Evolutionary conservation across 305 asterid genomes (phyloP).

Genomic region (Fraxinus dipetala): DNA sequence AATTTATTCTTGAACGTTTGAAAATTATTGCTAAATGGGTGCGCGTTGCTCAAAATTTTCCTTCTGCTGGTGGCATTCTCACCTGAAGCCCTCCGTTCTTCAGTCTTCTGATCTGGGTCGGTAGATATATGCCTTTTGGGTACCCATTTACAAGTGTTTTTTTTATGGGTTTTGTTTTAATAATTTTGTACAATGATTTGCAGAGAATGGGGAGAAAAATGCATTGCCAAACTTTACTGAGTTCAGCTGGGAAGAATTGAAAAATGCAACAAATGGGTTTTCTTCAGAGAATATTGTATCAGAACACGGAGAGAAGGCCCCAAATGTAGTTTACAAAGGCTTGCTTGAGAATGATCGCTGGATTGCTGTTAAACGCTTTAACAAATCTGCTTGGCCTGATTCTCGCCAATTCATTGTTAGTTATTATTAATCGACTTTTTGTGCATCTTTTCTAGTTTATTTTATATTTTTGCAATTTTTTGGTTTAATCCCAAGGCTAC

Average conservation of each 20-base stretch:
- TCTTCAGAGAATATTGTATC: slow-evolving; percentile 76
- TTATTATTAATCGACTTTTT: background rate
- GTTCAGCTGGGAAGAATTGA: slow-evolving; percentile 69
- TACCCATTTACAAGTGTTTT: background rate
- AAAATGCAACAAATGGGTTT: slow-evolving; percentile 70
- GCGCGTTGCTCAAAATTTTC: slow-evolving; percentile 73
- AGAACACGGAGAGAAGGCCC: slow-evolving; percentile 93
- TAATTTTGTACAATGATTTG: slow-evolving; percentile 17
- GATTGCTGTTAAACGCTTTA: slow-evolving; percentile 85
- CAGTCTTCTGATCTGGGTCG: slow-evolving; percentile 63
- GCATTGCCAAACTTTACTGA: slow-evolving; percentile 57
- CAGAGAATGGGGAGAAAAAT: slow-evolving; percentile 65
- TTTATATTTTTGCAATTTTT: background rate
- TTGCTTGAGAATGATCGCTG: slow-evolving; percentile 54
- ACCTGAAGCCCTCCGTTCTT: slow-evolving; percentile 63
- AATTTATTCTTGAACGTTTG: background rate
- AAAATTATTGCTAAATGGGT: slow-evolving; percentile 45
- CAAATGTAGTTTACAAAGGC: slow-evolving; percentile 86
- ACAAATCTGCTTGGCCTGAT: slow-evolving; percentile 91
- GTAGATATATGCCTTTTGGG: slow-evolving; percentile 5
- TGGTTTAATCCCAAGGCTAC: background rate
- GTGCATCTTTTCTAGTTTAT: slow-evolving; percentile 7
- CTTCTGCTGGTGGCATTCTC: slow-evolving; percentile 79
- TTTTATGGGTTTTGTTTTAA: slow-evolving; percentile 16
- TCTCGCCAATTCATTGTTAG: slow-evolving; percentile 74